These are phyloP conservation scores for Pichia sporocuriosa DNA, from an alignment of 805 yeast species.

Conservation along the genomic window DNA sequence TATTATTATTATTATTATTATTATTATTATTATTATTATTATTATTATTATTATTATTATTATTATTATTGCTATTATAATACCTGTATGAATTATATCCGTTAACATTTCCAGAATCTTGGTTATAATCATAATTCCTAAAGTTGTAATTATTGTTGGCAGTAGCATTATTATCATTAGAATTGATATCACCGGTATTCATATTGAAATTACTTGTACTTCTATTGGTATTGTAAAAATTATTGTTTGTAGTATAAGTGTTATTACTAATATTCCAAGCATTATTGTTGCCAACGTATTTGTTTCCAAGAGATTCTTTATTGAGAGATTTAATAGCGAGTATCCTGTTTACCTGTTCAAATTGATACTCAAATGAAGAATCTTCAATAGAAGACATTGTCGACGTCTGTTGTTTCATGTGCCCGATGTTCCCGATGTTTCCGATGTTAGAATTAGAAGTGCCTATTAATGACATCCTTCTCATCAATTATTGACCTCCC, in stretches of 20 bases:
- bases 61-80: conserved; percentile 1
- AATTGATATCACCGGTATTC: not conserved
- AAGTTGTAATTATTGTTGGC: conserved; percentile 3
- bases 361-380: conserved; percentile 12
- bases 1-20: not conserved
- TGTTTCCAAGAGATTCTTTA: not conserved
- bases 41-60: conserved; percentile 1
- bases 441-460: not conserved
- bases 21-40: not conserved
- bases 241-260: too few relatives aligned
- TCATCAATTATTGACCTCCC: too few relatives aligned
- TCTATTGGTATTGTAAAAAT: too few relatives aligned
- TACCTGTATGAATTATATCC: not conserved
- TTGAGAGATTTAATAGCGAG: not conserved
- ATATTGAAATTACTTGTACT: not conserved
- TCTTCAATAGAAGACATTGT: not conserved
- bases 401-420: not conserved
- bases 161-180: not conserved
- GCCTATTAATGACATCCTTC: too few relatives aligned
- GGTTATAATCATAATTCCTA: not conserved
- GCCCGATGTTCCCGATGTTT: not conserved
- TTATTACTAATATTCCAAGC: too few relatives aligned
- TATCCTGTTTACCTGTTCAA: conserved; percentile 11
- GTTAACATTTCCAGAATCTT: not conserved
- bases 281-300: not conserved